Base-by-base conservation (phyloP, 208 protist genomes). In the Naegleria gruberi region DNA sequence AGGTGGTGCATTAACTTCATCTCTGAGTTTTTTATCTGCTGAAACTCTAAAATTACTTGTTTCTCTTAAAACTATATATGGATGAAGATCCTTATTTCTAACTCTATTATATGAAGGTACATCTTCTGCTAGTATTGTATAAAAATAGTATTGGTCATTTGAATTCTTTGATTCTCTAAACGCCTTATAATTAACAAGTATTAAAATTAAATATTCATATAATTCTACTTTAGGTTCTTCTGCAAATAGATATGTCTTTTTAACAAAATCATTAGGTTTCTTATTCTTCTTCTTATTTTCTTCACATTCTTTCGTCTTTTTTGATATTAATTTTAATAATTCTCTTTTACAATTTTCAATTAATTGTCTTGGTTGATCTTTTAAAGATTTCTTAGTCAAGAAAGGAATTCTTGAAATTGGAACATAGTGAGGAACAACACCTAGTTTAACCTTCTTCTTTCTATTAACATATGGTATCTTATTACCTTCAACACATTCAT, bases 331-430 rank as follows among this genome's bases (percentile, higher is more conserved):
- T 26, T 84, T 84, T 45, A 45, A 12, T 7, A 84, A 41, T 45
- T 84, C 81, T 34, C 44, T 42, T 43, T 4, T 44, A 46, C 34
- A 41, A 45, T 84, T 45, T 45, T 41, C 17, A 17, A 84, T 43
- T n/a, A 84, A 26, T 45, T 84, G 30, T 45, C 81, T 84, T 84
- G 81, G 81, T 84, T 84, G 81, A 45, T 84, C 81, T 84, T 15
- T 19, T n/a, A 84, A 84, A 1, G n/a, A 26, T 43, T 26, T 84
- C 44, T 84, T 84, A 30, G 41, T 84, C 5, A 84, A 15, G 44
- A 34, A 84, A 23, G 17, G 8, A n/a, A 84, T 30, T 30, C 40
- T 42, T 40, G 81, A 44, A 30, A 30, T 8, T 40, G 81, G 81
- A 26, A 84, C 42, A 45, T 44, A 84, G n/a, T 84, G 81, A 40